phyloP scores from a whole-genome alignment of 495 filamentous ascomycete genomes.

The Astrothelium macrocarpum region DNA sequence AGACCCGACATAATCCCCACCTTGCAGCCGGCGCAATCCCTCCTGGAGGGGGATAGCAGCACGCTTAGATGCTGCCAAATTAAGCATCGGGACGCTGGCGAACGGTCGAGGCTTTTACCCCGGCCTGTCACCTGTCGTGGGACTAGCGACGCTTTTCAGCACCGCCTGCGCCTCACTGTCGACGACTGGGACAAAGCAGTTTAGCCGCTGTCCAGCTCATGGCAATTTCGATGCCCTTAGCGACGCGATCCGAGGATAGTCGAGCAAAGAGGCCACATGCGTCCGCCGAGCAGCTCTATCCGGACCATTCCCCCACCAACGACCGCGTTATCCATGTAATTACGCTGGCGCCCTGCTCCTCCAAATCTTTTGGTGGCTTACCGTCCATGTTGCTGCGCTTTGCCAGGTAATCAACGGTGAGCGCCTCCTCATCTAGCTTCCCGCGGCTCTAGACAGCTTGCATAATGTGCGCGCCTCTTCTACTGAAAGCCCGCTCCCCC shows the following conservation, averaged over 20 bases:
- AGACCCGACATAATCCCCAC: neutral
- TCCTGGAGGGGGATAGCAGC: neutral
- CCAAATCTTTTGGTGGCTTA: neutral
- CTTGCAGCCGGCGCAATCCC: neutral
- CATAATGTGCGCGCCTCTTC: neutral
- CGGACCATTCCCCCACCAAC: neutral
- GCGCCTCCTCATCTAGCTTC: neutral
- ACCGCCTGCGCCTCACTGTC: neutral
- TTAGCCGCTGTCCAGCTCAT: neutral
- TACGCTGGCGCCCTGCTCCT: neutral
- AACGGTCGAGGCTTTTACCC: slow-evolving; percentile 4
- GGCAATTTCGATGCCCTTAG: neutral
- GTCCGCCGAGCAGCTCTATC: neutral
- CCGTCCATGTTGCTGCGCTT: neutral
- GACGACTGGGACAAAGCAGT: neutral
- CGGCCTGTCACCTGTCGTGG: neutral
- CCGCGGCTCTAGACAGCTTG: neutral
- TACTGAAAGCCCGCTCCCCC: neutral
- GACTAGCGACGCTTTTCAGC: neutral
- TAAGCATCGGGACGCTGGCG: slow-evolving; percentile 1
- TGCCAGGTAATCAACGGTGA: neutral
- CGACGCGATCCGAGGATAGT: neutral
- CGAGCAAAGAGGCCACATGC: neutral
- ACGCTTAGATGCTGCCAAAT: neutral
- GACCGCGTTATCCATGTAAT: neutral